Conservation (phyloP, 176 grass and related monocot species). For the Aegilops sharonensis region DNA sequence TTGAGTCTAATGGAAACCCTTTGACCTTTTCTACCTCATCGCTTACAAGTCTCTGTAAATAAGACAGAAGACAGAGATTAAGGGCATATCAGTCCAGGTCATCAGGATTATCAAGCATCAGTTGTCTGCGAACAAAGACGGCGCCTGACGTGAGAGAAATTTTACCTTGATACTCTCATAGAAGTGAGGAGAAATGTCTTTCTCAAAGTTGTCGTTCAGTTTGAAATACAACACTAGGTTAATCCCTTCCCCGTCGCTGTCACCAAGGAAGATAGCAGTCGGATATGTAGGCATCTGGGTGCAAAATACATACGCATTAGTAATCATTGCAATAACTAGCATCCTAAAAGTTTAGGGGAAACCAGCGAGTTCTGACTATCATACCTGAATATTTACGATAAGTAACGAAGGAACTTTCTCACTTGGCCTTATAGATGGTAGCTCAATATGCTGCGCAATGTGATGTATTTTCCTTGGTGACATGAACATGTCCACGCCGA, state of each 20-base stretch:
- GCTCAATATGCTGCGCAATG: constrained; percentile 87
- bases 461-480: constrained; percentile 83
- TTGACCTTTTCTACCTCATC: constrained; percentile 88
- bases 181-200: constrained; percentile 81
- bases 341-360: background rate
- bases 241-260: constrained; percentile 82
- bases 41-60: constrained; percentile 65
- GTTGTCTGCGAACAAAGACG: background rate
- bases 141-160: background rate
- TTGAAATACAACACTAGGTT: constrained; percentile 88
- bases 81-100: background rate
- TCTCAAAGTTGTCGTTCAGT: constrained; percentile 83
- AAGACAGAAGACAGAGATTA: background rate
- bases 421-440: constrained; percentile 56
- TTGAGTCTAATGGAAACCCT: constrained; percentile 86
- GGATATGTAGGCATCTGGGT: constrained; percentile 93
- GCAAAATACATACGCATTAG: background rate
- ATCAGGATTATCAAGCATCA: background rate
- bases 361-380: background rate
- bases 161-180: constrained; percentile 83
- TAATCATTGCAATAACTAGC: background rate
- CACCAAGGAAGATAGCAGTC: constrained; percentile 89
- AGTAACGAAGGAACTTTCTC: constrained; percentile 85
- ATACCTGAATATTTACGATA: constrained; percentile 93
- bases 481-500: constrained; percentile 87